A percentile compares a stretch with the other conserved stretches of the same genome.
These are phyloP conservation scores for Backusella westeae DNA, from an alignment of 192 early-diverging fungal species.

Conservation along the genomic window DNA sequence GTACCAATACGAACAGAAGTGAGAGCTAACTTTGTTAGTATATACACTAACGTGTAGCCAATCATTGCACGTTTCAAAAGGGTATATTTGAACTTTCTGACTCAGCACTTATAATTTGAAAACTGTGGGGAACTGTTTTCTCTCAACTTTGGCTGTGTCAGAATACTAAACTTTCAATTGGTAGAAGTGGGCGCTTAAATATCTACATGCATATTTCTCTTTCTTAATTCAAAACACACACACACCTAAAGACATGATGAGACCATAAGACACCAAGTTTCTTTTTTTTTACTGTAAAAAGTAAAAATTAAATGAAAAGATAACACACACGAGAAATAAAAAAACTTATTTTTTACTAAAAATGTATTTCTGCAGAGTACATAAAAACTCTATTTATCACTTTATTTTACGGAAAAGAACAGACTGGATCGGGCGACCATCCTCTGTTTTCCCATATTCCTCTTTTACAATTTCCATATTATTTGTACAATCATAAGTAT, in stretches of 20 bases:
- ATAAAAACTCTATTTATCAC: not conserved
- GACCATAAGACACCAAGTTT: not conserved
- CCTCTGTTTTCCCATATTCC: constrained; percentile 33
- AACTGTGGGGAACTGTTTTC: not conserved
- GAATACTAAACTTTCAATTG: not conserved
- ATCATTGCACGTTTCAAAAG: not conserved
- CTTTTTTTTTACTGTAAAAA: not conserved
- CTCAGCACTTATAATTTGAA: constrained; percentile 1
- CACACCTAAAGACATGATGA: too few species aligned
- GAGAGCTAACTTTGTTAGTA: not conserved
- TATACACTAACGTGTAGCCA: not conserved
- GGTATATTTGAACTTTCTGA: not conserved
- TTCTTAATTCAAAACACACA: too few species aligned
- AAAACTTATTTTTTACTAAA: not conserved
- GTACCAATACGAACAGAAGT: not conserved
- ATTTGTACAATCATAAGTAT: constrained; percentile 4
- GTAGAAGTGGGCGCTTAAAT: not conserved
- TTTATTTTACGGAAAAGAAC: constrained; percentile 23
- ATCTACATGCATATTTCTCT: too few species aligned
- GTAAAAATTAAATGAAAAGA: not conserved
- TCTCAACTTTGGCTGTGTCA: not conserved
- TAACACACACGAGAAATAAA: not conserved
- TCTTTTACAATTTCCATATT: constrained; percentile 32
- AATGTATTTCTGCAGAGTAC: not conserved
- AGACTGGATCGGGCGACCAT: constrained; percentile 42